Evolutionary conservation across 176 grass and related monocot species (phyloP), one percentile per base, ranked within the genome.

Genomic region (Eremochloa ophiuroides): DNA sequence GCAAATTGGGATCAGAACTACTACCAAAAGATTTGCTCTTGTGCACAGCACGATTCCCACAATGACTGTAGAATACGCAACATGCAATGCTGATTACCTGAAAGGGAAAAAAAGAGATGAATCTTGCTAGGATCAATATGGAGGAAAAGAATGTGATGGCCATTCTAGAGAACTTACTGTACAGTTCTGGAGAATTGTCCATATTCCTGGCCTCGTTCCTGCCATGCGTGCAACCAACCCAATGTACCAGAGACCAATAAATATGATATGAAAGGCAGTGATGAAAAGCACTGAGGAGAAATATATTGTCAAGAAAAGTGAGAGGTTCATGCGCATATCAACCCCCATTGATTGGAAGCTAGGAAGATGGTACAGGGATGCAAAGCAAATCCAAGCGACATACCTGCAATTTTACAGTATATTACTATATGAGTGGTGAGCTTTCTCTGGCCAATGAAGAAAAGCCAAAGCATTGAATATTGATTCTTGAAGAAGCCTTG

Each of bases 261-360:
- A 97, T 83, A 94, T 66, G 46, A 97, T 85, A 74, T 92, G 94
- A 53, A 97, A 94, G 73, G 83, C 94, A 27, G 74, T 92, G 34
- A 97, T 91, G 75, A 97, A 92, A 76, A 97, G 80, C 15, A 97
- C 80, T 26, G 92, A 97, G 44, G 94, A 94, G 80, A 97, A 88
- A 90, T 94, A 97, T 89, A 92, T 92, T 4, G 89, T 97, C 59
- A 97, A 86, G 78, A 94, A 97, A 58, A 97, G 85, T 35, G 94
- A 94, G 82, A 97, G 87, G 84, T 97, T 97, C 92, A 94, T 97
- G 80, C 92, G 93, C 89, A 97, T 91, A 80, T 97, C 94, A n/a
- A 97, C 89, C 11, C 94, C 92, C 94, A 97, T 97, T 68, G 94
- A 97, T 62, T 92, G 92, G 87, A 97, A 92, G 77, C 92, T 97